Percentiles rank a stretch among this genome's conserved stretches.
Evolutionary conservation across 1,139 yeast species (phyloP).

Genomic region (Blastobotrys ciferrii): DNA sequence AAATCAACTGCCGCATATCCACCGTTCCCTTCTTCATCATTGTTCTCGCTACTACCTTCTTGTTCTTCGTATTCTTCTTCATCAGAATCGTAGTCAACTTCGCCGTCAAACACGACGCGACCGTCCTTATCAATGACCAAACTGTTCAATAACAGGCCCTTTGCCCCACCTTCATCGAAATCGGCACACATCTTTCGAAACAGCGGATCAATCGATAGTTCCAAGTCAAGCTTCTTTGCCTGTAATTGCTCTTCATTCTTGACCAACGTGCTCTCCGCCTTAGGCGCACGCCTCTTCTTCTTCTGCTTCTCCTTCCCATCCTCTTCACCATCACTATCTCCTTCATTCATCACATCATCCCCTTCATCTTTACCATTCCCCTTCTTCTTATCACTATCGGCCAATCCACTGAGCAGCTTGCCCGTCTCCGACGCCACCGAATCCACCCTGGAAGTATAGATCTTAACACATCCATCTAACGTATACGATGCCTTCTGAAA

Average conservation of each 20-base stretch:
- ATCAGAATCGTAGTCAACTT: slow-evolving; percentile 29
- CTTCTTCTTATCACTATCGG: slow-evolving; percentile 35
- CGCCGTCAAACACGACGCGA: slow-evolving; percentile 59
- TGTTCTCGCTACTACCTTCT: slow-evolving; percentile 23
- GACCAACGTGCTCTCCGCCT: slow-evolving; percentile 49
- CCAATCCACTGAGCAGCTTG: slow-evolving; percentile 71
- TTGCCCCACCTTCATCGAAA: slow-evolving; percentile 95
- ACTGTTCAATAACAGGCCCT: slow-evolving; percentile 72
- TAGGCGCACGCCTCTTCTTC: slow-evolving; percentile 23
- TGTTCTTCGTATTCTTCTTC: slow-evolving; percentile 29
- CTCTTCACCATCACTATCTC: slow-evolving; percentile 31
- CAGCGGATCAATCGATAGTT: slow-evolving; percentile 78
- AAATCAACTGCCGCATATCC: slow-evolving; percentile 18
- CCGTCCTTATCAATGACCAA: slow-evolving; percentile 58
- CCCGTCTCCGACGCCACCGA: slow-evolving; percentile 92
- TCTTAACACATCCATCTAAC: slow-evolving; percentile 81
- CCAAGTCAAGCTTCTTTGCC: slow-evolving; percentile 72
- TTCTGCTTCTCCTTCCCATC: slow-evolving; percentile 29
- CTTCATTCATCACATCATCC: slow-evolving; percentile 29
- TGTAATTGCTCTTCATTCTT: slow-evolving; percentile 56
- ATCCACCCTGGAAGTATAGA: slow-evolving; percentile 82
- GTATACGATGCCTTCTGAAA: slow-evolving; percentile 80
- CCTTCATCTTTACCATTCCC: slow-evolving; percentile 30
- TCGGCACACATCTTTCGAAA: slow-evolving; percentile 88
- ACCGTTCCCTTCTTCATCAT: slow-evolving; percentile 4